Base-by-base conservation (phyloP, 106 monocot species). In the Triglochin maritima region DNA sequence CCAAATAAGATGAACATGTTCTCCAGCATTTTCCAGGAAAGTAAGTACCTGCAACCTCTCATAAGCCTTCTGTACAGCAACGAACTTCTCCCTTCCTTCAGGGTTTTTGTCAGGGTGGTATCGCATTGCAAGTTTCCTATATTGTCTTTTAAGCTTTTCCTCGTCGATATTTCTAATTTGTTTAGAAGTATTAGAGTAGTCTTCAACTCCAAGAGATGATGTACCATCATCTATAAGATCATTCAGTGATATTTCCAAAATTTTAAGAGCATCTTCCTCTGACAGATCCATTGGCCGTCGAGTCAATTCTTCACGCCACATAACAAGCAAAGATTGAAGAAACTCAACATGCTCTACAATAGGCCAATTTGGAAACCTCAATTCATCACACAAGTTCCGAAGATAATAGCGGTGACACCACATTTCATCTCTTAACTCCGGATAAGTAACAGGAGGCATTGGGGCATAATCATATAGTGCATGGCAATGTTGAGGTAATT, bases 101-200 rank as follows among this genome's bases (percentile, higher is more conserved):
- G 98, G 98, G 79, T 98, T 98, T 76, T 98, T 98, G 63, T 98
- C 98, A 62, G 98, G 98, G 80, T 98, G 98, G 69, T 92, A 98
- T 72, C 69, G 79, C 69, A 98, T 98, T 48, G 98, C 98, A 79
- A 98, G 73, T 62, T 92, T 98, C 41, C 86, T 77, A 60, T 98
- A 98, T 56, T 98, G 98, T 17, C 98, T 81, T 64, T 98, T 98
- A 59, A 98, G 92, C 77, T 92, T 98, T 78, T 98, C 98, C 71
- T 98, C 98, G 69, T 98, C 98, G 65, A 98, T 88, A 70, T 84
- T 86, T 49, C 74, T 73, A 69, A 74, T 67, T 71, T 75, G 59
- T 65, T 78, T 87, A 53, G 70, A 65, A 44, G 64, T 63, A 44
- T 63, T 71, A 79, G 14, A 63, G 50, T 49, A 65, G 12, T 53